These are phyloP conservation scores for Atractiella rhizophila DNA, from an alignment of 768 basidiomycete species.

Conservation along the genomic window DNA sequence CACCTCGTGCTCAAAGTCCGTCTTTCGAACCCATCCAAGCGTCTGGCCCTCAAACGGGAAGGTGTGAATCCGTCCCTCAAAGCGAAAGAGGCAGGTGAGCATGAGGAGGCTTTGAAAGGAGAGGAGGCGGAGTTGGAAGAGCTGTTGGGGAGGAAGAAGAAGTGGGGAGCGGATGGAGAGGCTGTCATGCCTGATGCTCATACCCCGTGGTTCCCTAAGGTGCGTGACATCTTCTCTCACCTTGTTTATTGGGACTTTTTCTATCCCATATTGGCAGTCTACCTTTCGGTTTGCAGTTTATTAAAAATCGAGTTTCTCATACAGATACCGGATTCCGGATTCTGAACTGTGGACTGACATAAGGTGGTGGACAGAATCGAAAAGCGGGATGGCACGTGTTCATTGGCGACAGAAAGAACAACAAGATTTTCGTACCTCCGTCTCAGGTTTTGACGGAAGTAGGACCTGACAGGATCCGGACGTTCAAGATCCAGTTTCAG, in stretches of 20 bases:
- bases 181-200: constrained; percentile 33
- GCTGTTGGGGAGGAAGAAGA: constrained; percentile 39
- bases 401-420: constrained; percentile 18
- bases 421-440: constrained; percentile 19
- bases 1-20: constrained; percentile 63
- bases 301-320: too few relatives aligned
- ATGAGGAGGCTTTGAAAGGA: constrained; percentile 24
- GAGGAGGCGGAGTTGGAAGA: constrained; percentile 42
- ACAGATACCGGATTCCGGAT: background rate
- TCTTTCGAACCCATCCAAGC: constrained; percentile 31
- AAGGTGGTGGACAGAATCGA: constrained; percentile 32
- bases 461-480: constrained; percentile 37
- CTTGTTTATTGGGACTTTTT: too few relatives aligned
- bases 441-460: constrained; percentile 25
- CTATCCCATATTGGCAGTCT: too few relatives aligned
- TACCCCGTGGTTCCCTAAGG: constrained; percentile 75
- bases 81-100: constrained; percentile 19
- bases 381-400: constrained; percentile 66
- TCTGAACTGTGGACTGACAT: background rate
- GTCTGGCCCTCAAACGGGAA: constrained; percentile 10
- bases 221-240: constrained; percentile 23
- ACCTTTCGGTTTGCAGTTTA: too few relatives aligned
- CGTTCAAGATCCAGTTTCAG: constrained; percentile 83
- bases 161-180: constrained; percentile 26
- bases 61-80: constrained; percentile 19